A percentile compares a stretch with the other conserved stretches of the same genome.
Conservation (phyloP, 495 filamentous ascomycete species). For the Haplographium delicatum region DNA sequence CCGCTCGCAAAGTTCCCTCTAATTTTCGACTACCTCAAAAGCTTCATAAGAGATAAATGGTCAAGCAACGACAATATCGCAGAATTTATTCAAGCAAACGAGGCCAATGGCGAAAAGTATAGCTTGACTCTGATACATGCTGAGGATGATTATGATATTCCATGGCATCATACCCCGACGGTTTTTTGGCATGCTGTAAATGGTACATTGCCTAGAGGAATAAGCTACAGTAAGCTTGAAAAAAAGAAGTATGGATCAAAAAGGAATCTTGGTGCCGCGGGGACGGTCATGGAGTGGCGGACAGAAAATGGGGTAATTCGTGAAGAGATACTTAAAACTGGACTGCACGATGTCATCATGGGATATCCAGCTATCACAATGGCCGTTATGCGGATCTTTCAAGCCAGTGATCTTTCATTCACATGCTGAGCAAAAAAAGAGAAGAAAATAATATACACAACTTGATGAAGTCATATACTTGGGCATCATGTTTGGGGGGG, state of each 20-base stretch:
- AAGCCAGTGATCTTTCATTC: slow-evolving; percentile 18
- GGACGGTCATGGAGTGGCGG: slow-evolving; percentile 41
- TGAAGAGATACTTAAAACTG: slow-evolving; percentile 46
- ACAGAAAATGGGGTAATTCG: slow-evolving; percentile 39
- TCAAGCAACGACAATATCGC: slow-evolving; percentile 37
- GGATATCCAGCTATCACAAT: slow-evolving; percentile 43
- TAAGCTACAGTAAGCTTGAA: slow-evolving; percentile 28
- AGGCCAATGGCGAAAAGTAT: slow-evolving; percentile 33
- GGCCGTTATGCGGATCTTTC: slow-evolving; percentile 39
- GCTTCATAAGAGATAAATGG: slow-evolving; percentile 49
- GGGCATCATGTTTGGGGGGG: too few relatives aligned
- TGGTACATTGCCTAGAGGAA: slow-evolving; percentile 30
- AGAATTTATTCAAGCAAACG: slow-evolving; percentile 36
- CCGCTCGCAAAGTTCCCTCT: slow-evolving; percentile 50
- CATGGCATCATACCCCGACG: slow-evolving; percentile 54
- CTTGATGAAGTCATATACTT: slow-evolving; percentile 1
- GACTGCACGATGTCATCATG: slow-evolving; percentile 49
- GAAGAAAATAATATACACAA: neutral
- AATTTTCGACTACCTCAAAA: slow-evolving; percentile 33
- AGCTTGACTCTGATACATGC: slow-evolving; percentile 72
- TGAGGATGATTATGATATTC: slow-evolving; percentile 69
- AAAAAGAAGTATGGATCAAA: slow-evolving; percentile 33
- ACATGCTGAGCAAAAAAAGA: slow-evolving; percentile 9
- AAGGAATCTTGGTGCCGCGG: slow-evolving; percentile 38
- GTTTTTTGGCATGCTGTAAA: slow-evolving; percentile 48